A percentile compares a stretch with the other conserved stretches of the same genome.
Evolutionary conservation across 2,329 filamentous ascomycete species (phyloP).

Genomic region (Diplodia scrobiculata): DNA sequence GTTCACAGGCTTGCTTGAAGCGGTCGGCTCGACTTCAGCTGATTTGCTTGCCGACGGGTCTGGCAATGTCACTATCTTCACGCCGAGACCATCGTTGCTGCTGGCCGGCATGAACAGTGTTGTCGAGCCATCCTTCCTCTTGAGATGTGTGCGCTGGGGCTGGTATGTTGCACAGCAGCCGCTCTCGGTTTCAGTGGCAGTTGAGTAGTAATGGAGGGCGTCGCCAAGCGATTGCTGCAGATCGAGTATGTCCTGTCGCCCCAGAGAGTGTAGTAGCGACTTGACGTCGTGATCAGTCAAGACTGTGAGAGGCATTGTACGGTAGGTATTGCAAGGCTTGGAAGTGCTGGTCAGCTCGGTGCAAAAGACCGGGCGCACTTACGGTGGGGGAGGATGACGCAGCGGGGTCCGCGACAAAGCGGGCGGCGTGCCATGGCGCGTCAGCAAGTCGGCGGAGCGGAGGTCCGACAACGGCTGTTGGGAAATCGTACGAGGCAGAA

Average conservation of each 20-base stretch:
- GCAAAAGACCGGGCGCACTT: background rate
- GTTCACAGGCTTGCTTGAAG: constrained; percentile 30
- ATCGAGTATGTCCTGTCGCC: constrained; percentile 58
- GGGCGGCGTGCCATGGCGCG: background rate
- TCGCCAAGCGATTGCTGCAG: constrained; percentile 62
- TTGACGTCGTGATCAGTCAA: constrained; percentile 61
- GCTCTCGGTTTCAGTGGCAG: constrained; percentile 57
- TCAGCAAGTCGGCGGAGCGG: constrained; percentile 4
- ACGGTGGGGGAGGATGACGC: background rate
- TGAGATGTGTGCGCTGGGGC: constrained; percentile 62
- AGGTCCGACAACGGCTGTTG: constrained; percentile 12
- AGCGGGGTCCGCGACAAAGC: constrained; percentile 3
- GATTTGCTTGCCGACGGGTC: constrained; percentile 6
- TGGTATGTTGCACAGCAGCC: constrained; percentile 63
- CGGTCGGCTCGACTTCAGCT: constrained; percentile 15
- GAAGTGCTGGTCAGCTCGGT: background rate
- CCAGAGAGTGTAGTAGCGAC: constrained; percentile 58
- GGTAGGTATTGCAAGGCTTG: background rate
- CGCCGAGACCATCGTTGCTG: constrained; percentile 60
- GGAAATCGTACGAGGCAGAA: background rate
- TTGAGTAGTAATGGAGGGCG: constrained; percentile 66
- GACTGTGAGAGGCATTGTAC: constrained; percentile 62
- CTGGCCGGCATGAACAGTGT: constrained; percentile 70
- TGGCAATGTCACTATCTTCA: constrained; percentile 63
- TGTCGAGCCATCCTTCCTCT: constrained; percentile 62